Conservation (phyloP, 352 stramenopile species). For the Phytophthora sp. region DNA sequence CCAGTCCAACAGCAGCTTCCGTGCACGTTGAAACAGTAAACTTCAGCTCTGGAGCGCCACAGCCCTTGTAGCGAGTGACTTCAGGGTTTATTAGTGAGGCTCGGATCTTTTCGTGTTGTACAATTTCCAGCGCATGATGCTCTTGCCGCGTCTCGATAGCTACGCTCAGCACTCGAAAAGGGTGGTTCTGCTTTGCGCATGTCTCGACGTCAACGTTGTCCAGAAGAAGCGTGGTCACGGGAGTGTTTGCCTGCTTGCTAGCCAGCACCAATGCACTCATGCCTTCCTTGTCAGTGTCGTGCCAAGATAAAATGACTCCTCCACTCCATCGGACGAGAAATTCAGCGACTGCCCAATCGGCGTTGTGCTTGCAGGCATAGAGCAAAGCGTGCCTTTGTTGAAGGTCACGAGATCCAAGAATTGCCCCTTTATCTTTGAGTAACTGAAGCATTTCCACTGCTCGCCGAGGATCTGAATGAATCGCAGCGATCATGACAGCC, state of each 20-base stretch:
- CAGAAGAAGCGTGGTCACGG: slow-evolving; percentile 4
- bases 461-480: not conserved
- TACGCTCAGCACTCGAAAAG: slow-evolving; percentile 19
- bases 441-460: slow-evolving; percentile 7
- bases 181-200: slow-evolving; percentile 17
- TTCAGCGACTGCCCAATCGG: not conserved
- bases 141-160: slow-evolving; percentile 15
- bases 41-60: not conserved
- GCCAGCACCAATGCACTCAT: slow-evolving; percentile 11
- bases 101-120: slow-evolving; percentile 8
- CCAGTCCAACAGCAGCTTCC: slow-evolving; percentile 2
- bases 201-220: slow-evolving; percentile 2
- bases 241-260: slow-evolving; percentile 3
- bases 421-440: not conserved
- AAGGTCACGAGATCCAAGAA: slow-evolving; percentile 7
- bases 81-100: not conserved
- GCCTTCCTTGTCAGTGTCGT: slow-evolving; percentile 4
- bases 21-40: slow-evolving; percentile 8
- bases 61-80: slow-evolving; percentile 6
- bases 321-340: not conserved
- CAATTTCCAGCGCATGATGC: slow-evolving; percentile 8
- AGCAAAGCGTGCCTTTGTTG: slow-evolving; percentile 5
- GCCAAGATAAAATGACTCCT: slow-evolving; percentile 9
- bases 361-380: slow-evolving; percentile 4
- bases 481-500: slow-evolving; percentile 10